Base-by-base conservation (phyloP, 2,329 filamentous ascomycete species). In the Sclerotinia subarctica region DNA sequence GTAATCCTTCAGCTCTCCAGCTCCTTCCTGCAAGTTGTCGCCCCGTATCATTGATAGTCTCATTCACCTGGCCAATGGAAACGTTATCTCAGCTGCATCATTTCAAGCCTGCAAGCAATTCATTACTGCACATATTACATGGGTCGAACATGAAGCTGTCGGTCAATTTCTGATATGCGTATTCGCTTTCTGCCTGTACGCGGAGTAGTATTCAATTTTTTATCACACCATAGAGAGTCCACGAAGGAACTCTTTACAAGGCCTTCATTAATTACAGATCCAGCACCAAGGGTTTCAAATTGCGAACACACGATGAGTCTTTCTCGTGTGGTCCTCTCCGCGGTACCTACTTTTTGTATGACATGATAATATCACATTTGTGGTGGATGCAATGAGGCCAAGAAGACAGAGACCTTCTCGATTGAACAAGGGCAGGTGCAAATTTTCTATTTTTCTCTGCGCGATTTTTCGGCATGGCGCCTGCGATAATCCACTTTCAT, bases 11-110 rank as follows among this genome's bases (percentile, higher is more conserved):
- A 66, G 56, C 54, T 59, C 64, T 42, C 57, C 32, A 67, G 57
- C 38, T 63, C 19, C 46, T 44, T 54, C 19, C 57, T 67, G 65
- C 65, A 62, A 7, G 57, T 38, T 46, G 54, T 35, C 49, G 57
- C 47, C 47, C 65, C 38, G 65, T 63, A 67, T 63, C 65, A 67
- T 67, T 49, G 54, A 63, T 63, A 67, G 65, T 67, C 42, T 46
- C 65, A 54, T 67, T 52, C 38, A 19, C 26, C 51, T 38, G n/a
- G 15, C 65, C 65, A 67, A 67, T 54, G 19, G 44, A 54, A 35
- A 5, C n/a, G 29, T 15, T 44, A 26, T 35, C 29, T 17, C 32
- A 53, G 47, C 47, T 67, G 65, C 65, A 38, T 19, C 26, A 53
- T 47, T 24, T 51, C 26, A 60, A 35, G 46, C 51, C 65, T 67